Evolutionary conservation across 441 rosid species (phyloP).

Genomic region (Syzygium malaccense): DNA sequence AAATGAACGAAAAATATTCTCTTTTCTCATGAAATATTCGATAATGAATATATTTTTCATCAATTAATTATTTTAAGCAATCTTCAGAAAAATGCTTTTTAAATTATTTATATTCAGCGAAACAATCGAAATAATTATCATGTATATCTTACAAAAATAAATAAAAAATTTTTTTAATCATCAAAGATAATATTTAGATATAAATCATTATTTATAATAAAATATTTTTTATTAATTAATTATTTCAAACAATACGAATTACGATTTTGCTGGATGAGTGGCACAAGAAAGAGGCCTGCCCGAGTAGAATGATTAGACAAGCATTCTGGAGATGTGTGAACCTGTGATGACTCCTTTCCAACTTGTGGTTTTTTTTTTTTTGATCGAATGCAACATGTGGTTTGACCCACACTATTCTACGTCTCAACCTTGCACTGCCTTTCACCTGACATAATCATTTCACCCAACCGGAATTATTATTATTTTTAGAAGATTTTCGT

Average conservation of each 20-base stretch:
- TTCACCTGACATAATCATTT: not conserved
- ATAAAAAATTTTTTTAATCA: fast-evolving
- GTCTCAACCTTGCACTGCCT: not conserved
- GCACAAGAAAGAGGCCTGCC: not conserved
- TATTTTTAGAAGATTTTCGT: not conserved
- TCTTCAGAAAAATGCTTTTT: not conserved
- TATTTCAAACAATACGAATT: fast-evolving
- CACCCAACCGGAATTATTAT: not conserved
- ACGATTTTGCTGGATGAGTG: not conserved
- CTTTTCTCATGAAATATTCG: fast-evolving
- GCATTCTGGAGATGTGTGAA: not conserved
- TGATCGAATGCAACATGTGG: too few relatives aligned
- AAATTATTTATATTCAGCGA: too few relatives aligned
- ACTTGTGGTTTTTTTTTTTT: too few relatives aligned
- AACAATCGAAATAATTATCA: fast-evolving
- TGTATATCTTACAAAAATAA: too few relatives aligned
- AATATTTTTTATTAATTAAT: fast-evolving
- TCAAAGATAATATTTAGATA: fast-evolving
- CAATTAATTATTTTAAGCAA: too few relatives aligned
- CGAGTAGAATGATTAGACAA: not conserved
- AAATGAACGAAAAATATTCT: too few relatives aligned
- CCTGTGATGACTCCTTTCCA: not conserved
- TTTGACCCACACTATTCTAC: not conserved
- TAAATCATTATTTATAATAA: fast-evolving
- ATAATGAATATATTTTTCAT: fast-evolving